A percentile compares a stretch with the other conserved stretches of the same genome.
Evolutionary conservation across 345 rosid genomes (phyloP).

Genomic region (Camelina sativa): DNA sequence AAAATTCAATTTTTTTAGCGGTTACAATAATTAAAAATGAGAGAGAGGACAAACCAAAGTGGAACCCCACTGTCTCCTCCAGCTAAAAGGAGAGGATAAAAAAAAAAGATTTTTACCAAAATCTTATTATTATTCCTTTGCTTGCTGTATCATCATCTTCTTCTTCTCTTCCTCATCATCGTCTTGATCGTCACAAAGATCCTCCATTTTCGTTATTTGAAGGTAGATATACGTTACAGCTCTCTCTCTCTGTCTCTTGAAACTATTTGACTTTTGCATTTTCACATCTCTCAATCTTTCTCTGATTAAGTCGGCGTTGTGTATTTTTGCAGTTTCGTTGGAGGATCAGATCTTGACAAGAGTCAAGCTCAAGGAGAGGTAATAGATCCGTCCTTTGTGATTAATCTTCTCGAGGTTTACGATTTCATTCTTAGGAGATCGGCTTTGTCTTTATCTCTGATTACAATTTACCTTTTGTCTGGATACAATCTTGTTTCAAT

Average conservation of each 20-base stretch:
- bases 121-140: neutral
- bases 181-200: conserved; percentile 21
- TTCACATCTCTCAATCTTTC: neutral
- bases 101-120: conserved; percentile 20
- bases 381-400: conserved; percentile 18
- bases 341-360: conserved; percentile 37
- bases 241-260: conserved; percentile 24
- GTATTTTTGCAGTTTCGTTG: conserved; percentile 29
- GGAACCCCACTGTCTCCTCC: conserved; percentile 45
- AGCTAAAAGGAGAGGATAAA: conserved; percentile 5
- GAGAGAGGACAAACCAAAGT: conserved; percentile 39
- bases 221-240: neutral
- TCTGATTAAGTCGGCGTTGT: neutral
- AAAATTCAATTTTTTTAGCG: neutral
- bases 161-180: conserved; percentile 24
- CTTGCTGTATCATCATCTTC: conserved; percentile 24
- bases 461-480: conserved; percentile 2
- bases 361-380: conserved; percentile 30
- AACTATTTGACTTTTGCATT: conserved; percentile 12
- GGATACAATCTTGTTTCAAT: neutral
- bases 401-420: neutral
- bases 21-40: conserved; percentile 17
- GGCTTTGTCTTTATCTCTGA: conserved; percentile 1
- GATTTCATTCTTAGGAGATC: conserved; percentile 14
- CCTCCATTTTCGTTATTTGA: conserved; percentile 18